Evolutionary conservation across 495 filamentous ascomycete species (phyloP), one percentile per base, ranked within the genome.

Genomic region (Penicillium daleae): DNA sequence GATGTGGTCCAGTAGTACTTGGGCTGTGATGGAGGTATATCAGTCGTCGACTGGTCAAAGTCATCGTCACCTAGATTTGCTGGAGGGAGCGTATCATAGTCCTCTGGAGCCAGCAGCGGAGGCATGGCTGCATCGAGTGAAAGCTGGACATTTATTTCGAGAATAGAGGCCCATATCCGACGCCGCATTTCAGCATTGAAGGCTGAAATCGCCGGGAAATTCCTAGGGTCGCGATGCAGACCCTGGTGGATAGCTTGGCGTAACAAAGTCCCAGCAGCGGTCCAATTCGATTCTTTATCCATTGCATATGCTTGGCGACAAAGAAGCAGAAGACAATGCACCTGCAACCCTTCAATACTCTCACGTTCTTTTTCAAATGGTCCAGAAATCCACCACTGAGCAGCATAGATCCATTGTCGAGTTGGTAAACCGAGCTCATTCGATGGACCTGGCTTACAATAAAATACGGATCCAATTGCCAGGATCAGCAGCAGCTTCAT

Each of bases 81-180:
- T 0, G 85, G 85, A 0, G 78, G 68, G 24, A 68, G 63, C 1
- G 81, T 85, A 63, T 86, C 83, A 63, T 80, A 86, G 8, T 86
- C 82, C 15, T 81, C 66, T 12, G 70, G 57, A 3, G 76, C 76
- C n/a, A 87, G 76, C 22, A 77, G 69, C 1, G 82, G 82, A 19
- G 78, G 76, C 73, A 81, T 80, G 4, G 74, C 82, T 0, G 78
- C 75, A 56, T 83, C 82, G 3, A 86, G 56, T 4, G 78, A 77
- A 0, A 85, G 70, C 59, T 86, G 85, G 0, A 84, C 40, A 33
- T 65, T 68, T 37, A 88, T 64, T 56, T 89, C 86, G 2, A 87
- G 59, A 6, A 89, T 76, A 7, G 83, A 85, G 1, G 78, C 79
- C 86, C 86, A 89, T 13, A 88, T 64, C 8, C 86, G 74, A 33